Evolutionary conservation across 2,329 filamentous ascomycete genomes (phyloP), one percentile per base, ranked within the genome.

Genomic region (Graphilbum fragrans): DNA sequence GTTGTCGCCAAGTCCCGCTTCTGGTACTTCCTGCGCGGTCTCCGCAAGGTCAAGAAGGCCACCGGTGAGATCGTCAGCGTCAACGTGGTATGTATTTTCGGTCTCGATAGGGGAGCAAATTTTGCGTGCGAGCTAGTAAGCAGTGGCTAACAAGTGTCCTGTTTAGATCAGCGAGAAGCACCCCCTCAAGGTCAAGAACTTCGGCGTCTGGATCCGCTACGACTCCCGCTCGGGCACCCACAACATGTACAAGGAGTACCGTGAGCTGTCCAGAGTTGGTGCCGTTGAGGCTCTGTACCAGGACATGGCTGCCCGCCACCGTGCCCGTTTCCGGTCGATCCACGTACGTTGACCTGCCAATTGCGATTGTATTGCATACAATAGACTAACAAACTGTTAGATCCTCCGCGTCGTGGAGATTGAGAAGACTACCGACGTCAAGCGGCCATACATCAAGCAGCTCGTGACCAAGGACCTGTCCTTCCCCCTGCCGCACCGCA

Each of bases 161-260:
- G 17, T 17, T 17, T 48, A 94, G 88, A 93, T 98, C 75, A 72
- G 79, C 72, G 92, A 98, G 87, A 96, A 96, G 83, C 87, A 86
- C 70, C 92, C 92, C 61, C 76, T 88, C 64, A 95, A 94, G 79
- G 88, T 98, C 80, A 98, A 98, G 87, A 98, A 95, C 85, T 96
- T 98, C 67, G 92, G 92, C 68, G 82, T 98, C 80, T 98, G 93
- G 93, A 82, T 98, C 74, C 88, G 93, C 66, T 98, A 98, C 77
- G 90, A 98, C 75, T 98, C 93, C 50, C 90, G 92, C 70, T 96
- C 92, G 60, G 92, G 92, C 60, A 98, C 92, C 61, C 92, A 98
- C 87, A 98, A 98, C 84, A 98, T 98, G 92, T 98, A 98, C 86
- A 96, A 96, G 82, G 92, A 98, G 82, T 96, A 95, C 84, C 86